Evolutionary conservation across 257 asterid genomes (phyloP).

Genomic region (Primulina eburnea): DNA sequence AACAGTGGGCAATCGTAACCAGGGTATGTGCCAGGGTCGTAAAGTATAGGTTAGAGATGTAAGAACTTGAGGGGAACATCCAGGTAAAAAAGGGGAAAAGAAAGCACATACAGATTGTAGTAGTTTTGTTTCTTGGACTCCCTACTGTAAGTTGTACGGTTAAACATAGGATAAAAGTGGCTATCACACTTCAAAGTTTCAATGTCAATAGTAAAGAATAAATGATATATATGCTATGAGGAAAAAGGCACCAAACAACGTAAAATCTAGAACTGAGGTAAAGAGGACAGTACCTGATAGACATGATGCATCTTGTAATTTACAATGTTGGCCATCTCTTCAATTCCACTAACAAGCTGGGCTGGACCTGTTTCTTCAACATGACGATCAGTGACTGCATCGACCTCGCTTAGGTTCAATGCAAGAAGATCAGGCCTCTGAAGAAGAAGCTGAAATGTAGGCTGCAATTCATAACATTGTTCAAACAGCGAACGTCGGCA

Average conservation of each 20-base stretch:
- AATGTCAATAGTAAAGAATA: neutral
- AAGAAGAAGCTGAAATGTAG: slow-evolving; percentile 79
- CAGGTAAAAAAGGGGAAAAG: neutral
- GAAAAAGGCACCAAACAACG: neutral
- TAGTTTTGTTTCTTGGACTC: neutral
- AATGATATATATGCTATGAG: neutral
- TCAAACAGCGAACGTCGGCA: slow-evolving; percentile 93
- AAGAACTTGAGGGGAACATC: neutral
- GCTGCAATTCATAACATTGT: slow-evolving; percentile 95
- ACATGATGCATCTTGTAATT: slow-evolving; percentile 69
- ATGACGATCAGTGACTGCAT: slow-evolving; percentile 64
- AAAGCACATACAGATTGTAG: neutral
- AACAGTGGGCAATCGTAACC: neutral
- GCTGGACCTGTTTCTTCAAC: slow-evolving; percentile 68
- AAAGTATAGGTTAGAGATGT: too few relatives aligned
- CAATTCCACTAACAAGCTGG: slow-evolving; percentile 59
- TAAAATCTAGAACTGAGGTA: neutral
- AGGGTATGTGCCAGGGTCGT: neutral
- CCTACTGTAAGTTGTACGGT: neutral
- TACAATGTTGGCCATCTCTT: slow-evolving; percentile 80
- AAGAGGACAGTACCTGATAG: slow-evolving; percentile 56
- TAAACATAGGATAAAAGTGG: neutral
- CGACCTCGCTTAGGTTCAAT: slow-evolving; percentile 62
- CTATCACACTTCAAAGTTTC: neutral
- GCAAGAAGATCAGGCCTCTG: slow-evolving; percentile 79